phyloP scores from a whole-genome alignment of 306 rosid species.

The Trichosanthes truncata region DNA sequence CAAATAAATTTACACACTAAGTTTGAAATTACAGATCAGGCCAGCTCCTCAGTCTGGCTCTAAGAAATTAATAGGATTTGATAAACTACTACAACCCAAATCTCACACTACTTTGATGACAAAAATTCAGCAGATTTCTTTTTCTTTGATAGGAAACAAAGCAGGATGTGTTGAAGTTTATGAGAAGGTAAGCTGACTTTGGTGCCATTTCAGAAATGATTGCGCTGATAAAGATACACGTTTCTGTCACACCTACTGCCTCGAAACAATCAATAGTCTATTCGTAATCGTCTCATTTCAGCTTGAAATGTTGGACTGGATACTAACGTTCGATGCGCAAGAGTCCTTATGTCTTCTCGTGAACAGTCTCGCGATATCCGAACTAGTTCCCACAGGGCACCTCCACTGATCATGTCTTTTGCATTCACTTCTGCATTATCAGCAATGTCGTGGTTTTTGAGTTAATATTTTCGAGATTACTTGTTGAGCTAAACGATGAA shows the following conservation, averaged over 20 bases:
- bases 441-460: neutral
- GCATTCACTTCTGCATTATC: conserved; percentile 68
- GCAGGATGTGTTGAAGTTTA: neutral
- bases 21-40: conserved; percentile 18
- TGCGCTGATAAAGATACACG: neutral
- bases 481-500: neutral
- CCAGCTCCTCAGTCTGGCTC: neutral
- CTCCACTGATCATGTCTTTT: conserved; percentile 82
- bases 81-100: neutral
- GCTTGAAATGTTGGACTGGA: conserved; percentile 79
- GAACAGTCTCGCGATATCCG: conserved; percentile 87
- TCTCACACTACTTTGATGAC: neutral
- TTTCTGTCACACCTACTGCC: conserved; percentile 2
- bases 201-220: conserved; percentile 3
- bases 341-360: conserved; percentile 82
- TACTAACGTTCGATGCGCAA: conserved; percentile 73
- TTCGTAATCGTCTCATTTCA: conserved; percentile 69
- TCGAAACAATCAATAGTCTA: conserved; percentile 32
- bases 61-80: conserved; percentile 2
- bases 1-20: conserved; percentile 50
- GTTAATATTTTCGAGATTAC: neutral
- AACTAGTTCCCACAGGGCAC: conserved; percentile 92
- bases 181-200: neutral
- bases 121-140: neutral
- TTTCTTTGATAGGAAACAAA: neutral